These are phyloP conservation scores for Cryptococcus depauperatus DNA, from an alignment of 1,284 basidiomycete genomes.

Conservation along the genomic window DNA sequence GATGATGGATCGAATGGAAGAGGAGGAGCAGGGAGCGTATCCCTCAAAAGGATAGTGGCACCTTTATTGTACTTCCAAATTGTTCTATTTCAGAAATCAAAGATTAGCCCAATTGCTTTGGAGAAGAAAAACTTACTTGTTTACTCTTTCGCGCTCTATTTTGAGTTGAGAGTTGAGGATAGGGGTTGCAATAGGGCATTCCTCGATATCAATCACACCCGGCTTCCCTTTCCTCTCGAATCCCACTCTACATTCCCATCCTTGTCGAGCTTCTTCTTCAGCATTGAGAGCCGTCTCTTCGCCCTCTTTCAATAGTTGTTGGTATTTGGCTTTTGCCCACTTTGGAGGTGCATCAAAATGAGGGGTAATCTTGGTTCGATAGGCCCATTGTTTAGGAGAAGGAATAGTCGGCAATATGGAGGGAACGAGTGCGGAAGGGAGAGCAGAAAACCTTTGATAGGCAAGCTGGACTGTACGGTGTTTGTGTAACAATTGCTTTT, in stretches of 20 bases:
- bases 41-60: conserved; percentile 82
- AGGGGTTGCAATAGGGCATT: conserved; percentile 85
- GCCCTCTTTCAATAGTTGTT: conserved; percentile 7
- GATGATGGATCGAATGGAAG: conserved; percentile 20
- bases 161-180: conserved; percentile 66
- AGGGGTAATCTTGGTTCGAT: conserved; percentile 94
- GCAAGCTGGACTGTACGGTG: conserved; percentile 78
- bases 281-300: conserved; percentile 31
- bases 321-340: conserved; percentile 16
- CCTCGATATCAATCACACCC: conserved; percentile 88
- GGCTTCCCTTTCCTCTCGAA: conserved; percentile 76
- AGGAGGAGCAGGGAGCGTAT: conserved; percentile 55
- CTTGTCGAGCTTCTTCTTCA: conserved; percentile 21
- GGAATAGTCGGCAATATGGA: conserved; percentile 65
- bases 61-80: conserved; percentile 76
- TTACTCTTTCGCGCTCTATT: conserved; percentile 46
- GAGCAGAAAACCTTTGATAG: conserved; percentile 69
- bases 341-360: conserved; percentile 82
- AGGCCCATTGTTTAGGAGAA: conserved; percentile 80
- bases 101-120: background rate
- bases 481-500: conserved; percentile 77
- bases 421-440: conserved; percentile 52
- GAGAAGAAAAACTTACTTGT: no score
- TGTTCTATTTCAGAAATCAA: conserved; percentile 55
- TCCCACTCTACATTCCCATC: conserved; percentile 53